phyloP scores from a whole-genome alignment of 2,329 filamentous ascomycete species.

The Coniochaeta sp. region DNA sequence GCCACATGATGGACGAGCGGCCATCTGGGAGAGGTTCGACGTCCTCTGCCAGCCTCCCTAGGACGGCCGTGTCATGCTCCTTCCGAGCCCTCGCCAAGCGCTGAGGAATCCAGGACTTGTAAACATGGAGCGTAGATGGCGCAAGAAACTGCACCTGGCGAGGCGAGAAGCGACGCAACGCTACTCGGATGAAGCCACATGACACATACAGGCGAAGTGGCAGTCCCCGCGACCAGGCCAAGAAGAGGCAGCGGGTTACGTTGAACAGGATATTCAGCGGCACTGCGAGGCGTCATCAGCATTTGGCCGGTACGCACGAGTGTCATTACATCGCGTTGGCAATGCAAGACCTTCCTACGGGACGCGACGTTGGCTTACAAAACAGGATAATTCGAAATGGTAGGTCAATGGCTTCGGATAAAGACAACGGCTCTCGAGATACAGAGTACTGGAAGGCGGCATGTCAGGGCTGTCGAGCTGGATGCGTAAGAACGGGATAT shows the following conservation, averaged over 20 bases:
- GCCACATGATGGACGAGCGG: constrained; percentile 16
- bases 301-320: neutral
- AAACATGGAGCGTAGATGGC: constrained; percentile 6
- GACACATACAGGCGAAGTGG: constrained; percentile 8
- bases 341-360: no score
- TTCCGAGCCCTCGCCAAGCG: neutral
- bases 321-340: neutral
- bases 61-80: neutral
- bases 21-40: constrained; percentile 14
- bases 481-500: no score
- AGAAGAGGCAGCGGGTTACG: constrained; percentile 9
- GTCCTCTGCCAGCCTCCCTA: constrained; percentile 7
- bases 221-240: constrained; percentile 10
- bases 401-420: neutral
- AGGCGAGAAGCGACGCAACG: constrained; percentile 7
- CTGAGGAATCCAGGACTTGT: constrained; percentile 10
- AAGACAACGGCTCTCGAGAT: neutral
- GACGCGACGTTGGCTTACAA: neutral
- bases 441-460: neutral
- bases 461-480: neutral
- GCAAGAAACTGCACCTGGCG: constrained; percentile 10
- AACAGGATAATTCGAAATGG: neutral
- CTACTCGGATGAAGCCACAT: constrained; percentile 11
- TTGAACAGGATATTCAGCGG: constrained; percentile 15
- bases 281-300: constrained; percentile 6